Percentiles rank a stretch among this genome's conserved stretches.
phyloP scores from a whole-genome alignment of 768 basidiomycete species.

The Collybia sordida region DNA sequence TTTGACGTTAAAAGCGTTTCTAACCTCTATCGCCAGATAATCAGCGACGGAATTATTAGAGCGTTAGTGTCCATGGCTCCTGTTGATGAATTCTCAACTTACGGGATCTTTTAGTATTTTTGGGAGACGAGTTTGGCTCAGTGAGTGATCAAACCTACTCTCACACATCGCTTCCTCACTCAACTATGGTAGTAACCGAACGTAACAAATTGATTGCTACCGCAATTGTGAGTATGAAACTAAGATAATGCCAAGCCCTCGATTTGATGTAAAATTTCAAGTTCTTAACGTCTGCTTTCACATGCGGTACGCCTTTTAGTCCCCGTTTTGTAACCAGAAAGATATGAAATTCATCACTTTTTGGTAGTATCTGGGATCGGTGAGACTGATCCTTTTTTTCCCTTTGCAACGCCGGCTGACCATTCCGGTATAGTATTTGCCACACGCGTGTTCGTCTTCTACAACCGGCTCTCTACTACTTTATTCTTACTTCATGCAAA shows the following conservation, averaged over 20 bases:
- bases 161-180: not conserved
- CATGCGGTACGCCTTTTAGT: slow-evolving; percentile 13
- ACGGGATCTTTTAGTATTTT: slow-evolving; percentile 17
- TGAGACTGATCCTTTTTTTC: slow-evolving; percentile 3
- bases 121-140: slow-evolving; percentile 24
- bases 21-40: slow-evolving; percentile 12
- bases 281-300: slow-evolving; percentile 8
- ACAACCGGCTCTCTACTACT: not conserved
- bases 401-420: not conserved
- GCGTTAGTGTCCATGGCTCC: slow-evolving; percentile 17
- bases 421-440: slow-evolving; percentile 20
- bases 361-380: slow-evolving; percentile 16
- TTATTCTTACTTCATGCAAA: slow-evolving; percentile 1
- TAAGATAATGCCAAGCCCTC: no score
- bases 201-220: slow-evolving; percentile 13
- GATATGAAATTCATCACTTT: not conserved
- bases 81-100: not conserved
- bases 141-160: slow-evolving; percentile 10
- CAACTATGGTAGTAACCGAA: slow-evolving; percentile 15
- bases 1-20: not conserved
- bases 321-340: not conserved
- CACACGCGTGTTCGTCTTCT: slow-evolving; percentile 23
- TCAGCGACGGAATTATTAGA: slow-evolving; percentile 30
- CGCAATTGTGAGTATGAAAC: slow-evolving; percentile 15
- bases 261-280: no score